phyloP scores from a whole-genome alignment of 805 yeast species.

The Saccharomyces eubayanus region DNA sequence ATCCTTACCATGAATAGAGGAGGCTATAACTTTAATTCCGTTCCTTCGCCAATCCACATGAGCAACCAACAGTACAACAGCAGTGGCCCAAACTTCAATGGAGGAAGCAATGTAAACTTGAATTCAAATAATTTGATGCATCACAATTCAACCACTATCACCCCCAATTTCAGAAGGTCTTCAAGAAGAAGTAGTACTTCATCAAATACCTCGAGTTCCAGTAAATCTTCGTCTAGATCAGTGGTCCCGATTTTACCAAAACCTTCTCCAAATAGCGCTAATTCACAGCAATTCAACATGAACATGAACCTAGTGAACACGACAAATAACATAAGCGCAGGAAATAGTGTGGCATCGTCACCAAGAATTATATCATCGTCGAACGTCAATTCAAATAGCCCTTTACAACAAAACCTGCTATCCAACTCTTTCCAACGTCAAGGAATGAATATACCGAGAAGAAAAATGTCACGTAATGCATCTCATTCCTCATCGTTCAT shows the following conservation, averaged over 20 bases:
- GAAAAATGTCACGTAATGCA: constrained; percentile 24
- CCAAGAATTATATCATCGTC: constrained; percentile 16
- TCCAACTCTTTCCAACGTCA: constrained; percentile 21
- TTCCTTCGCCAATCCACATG: background rate
- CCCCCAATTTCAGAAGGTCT: constrained; percentile 5
- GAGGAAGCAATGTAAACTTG: constrained; percentile 4
- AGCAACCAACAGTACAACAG: background rate
- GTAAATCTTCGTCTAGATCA: constrained; percentile 26
- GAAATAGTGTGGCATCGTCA: constrained; percentile 26
- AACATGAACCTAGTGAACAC: constrained; percentile 4
- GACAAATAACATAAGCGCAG: constrained; percentile 10
- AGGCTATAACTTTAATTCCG: background rate
- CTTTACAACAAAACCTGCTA: constrained; percentile 15
- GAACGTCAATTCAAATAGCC: constrained; percentile 10
- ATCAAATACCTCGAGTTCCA: constrained; percentile 24
- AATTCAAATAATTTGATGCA: constrained; percentile 14
- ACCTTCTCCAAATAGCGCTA: constrained; percentile 19
- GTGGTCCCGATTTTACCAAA: constrained; percentile 31
- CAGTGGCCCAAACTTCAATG: background rate
- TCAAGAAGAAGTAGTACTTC: constrained; percentile 28
- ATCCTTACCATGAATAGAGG: background rate
- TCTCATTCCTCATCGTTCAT: constrained; percentile 27
- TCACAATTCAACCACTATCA: constrained; percentile 10
- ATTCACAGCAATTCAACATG: background rate
- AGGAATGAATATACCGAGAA: constrained; percentile 24